Conservation (phyloP, 371 early-diverging fungal genomes). For the Sporodiniella umbellata region DNA sequence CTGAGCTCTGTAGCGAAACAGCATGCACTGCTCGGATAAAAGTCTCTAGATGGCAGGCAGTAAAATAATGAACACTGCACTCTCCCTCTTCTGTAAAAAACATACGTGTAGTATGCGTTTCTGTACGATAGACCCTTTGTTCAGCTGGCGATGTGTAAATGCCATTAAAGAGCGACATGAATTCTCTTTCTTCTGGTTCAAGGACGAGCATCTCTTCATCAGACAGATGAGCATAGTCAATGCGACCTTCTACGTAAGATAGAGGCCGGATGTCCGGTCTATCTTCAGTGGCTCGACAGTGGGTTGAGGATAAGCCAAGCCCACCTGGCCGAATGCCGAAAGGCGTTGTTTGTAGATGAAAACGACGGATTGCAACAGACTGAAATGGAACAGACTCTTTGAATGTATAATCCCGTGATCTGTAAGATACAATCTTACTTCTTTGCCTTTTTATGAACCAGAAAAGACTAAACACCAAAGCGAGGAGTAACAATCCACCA, state of each 20-base stretch:
- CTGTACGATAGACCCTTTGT: slow-evolving; percentile 1
- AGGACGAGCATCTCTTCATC: slow-evolving; percentile 9
- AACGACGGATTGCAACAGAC: background rate
- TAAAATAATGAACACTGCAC: slow-evolving; percentile 19
- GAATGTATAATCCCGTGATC: no score
- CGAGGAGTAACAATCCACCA: slow-evolving; percentile 7
- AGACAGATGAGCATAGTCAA: slow-evolving; percentile 14
- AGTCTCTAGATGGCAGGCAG: background rate
- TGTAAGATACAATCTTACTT: background rate
- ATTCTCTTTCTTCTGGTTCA: slow-evolving; percentile 12
- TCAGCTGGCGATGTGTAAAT: slow-evolving; percentile 3
- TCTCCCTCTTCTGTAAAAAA: slow-evolving; percentile 12
- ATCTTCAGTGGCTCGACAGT: slow-evolving; percentile 9
- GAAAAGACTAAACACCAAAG: background rate
- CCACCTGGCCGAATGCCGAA: background rate
- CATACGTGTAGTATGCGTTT: slow-evolving; percentile 12
- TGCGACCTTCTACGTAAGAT: slow-evolving; percentile 1
- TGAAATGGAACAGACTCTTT: no score
- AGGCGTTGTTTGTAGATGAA: background rate
- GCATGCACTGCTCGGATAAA: slow-evolving; percentile 19
- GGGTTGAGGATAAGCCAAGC: background rate
- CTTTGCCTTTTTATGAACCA: background rate
- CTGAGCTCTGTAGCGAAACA: background rate
- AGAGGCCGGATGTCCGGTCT: slow-evolving; percentile 20
- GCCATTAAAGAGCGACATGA: slow-evolving; percentile 15